These are phyloP conservation scores for Lagerstroemia speciosa DNA, from an alignment of 345 rosid genomes.

Conservation along the genomic window DNA sequence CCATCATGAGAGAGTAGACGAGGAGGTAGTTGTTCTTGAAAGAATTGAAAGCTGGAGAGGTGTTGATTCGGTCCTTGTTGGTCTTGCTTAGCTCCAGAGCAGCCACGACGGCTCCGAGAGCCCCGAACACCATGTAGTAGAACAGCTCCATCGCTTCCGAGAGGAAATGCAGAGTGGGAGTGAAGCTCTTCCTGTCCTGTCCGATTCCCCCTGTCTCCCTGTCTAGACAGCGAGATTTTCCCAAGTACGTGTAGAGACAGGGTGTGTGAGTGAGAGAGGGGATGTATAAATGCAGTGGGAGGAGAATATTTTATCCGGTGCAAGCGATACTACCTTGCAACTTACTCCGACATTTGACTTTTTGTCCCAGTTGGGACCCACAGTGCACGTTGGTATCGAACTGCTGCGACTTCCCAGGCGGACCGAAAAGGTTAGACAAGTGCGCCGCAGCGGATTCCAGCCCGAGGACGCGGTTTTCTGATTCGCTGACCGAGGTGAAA, in stretches of 20 bases:
- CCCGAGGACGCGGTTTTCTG: no score
- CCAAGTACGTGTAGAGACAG: neutral
- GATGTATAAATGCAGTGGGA: no score
- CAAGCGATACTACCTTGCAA: neutral
- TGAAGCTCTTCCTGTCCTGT: neutral
- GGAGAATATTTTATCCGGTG: neutral
- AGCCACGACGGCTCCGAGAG: slow-evolving; percentile 53
- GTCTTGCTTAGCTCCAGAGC: slow-evolving; percentile 61
- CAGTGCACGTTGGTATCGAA: neutral
- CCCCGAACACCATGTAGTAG: slow-evolving; percentile 59
- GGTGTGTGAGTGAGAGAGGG: no score
- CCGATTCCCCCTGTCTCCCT: no score
- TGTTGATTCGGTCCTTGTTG: slow-evolving; percentile 64
- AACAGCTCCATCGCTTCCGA: slow-evolving; percentile 52
- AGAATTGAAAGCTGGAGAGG: slow-evolving; percentile 65
- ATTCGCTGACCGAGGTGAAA: no score
- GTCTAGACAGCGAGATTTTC: no score
- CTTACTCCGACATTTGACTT: neutral
- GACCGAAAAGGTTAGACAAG: neutral
- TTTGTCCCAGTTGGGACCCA: neutral
- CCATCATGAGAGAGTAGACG: slow-evolving; percentile 95
- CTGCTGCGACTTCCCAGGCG: no score
- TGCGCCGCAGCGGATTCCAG: neutral
- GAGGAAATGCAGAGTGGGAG: slow-evolving; percentile 1
- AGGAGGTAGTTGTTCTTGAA: slow-evolving; percentile 82